These are phyloP conservation scores for Solanum sejunctum DNA, from an alignment of 257 asterid species.

Conservation along the genomic window DNA sequence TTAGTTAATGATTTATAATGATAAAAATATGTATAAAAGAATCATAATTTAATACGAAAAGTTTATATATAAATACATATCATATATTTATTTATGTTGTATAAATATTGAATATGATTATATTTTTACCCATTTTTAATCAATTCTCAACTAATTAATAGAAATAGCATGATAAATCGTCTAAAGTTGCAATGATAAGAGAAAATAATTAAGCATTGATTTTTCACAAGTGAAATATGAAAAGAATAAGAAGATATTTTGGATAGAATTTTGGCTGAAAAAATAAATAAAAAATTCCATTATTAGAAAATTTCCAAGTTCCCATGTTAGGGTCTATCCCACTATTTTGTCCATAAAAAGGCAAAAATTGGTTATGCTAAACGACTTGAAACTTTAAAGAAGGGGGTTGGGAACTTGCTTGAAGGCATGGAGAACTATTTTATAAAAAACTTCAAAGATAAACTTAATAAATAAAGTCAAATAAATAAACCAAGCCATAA, in stretches of 20 bases:
- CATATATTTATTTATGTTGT: neutral
- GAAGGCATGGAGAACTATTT: slow-evolving; percentile 9
- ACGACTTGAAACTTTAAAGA: slow-evolving; percentile 5
- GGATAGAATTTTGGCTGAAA: neutral
- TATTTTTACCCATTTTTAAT: neutral
- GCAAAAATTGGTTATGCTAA: slow-evolving; percentile 8
- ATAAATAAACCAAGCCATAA: neutral
- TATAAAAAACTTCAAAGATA: neutral
- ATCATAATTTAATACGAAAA: neutral
- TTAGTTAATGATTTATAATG: neutral
- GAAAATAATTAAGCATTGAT: neutral
- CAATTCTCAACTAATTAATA: neutral
- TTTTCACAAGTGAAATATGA: neutral
- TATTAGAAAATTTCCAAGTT: slow-evolving; percentile 1
- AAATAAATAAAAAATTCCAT: neutral
- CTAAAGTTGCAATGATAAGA: neutral
- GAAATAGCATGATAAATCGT: neutral
- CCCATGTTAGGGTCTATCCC: neutral
- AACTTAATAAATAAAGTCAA: neutral
- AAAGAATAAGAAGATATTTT: neutral
- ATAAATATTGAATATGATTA: neutral
- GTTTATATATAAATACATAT: neutral
- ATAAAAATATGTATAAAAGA: neutral
- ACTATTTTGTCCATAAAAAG: neutral
- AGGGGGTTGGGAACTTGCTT: neutral